Base-by-base conservation (phyloP, 2,329 filamentous ascomycete genomes). In the Arthroderma sp. region DNA sequence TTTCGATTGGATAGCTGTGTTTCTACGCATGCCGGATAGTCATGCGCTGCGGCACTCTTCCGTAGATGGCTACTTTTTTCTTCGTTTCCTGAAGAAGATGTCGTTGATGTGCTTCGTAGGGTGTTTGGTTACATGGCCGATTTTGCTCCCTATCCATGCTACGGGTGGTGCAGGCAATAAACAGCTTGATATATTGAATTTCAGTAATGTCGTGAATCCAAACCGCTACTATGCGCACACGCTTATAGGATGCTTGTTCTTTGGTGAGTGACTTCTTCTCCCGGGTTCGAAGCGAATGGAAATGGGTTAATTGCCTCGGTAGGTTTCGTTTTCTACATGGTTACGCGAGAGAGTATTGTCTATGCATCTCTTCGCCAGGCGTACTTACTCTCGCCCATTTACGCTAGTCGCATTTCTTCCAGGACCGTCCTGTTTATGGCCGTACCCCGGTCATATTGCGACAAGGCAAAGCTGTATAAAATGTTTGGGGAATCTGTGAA, bases 331-430 rank as follows among this genome's bases (percentile, higher is more conserved):
- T 81, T 96, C 62, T 91, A 85, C 65, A 81, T 85, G 57, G 78
- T 96, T 50, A 83, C 87, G 45, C 77, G 89, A 47, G 89, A 96
- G 63, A 81, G 78, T 59, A 83, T 96, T 54, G 94, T 81, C 73
- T 94, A 85, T 64, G 83, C 95, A 69, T 94, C 93, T 57, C 67
- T 96, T 42, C 83, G 88, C 50, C 89, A 96, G 65, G 89, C 89
- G 0, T 95, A 93, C 65, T 77, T 93, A 36, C 75, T 93, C 45
- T 88, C 86, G 7, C 86, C 87, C 7, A 71, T 84, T 40, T 93
- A 93, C 60, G 76, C 86, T 43, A 82, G 81, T 56, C 83, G 88
- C 46, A 79, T 95, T 38, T 95, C 89, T 1, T 89, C 88, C 2
- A 80, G 86, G 44, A 95, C 88, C 1, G 83, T 96, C 1, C 77